Evolutionary conservation across 208 protist species (phyloP).

Genomic region (Vickermania ingenoplastis): DNA sequence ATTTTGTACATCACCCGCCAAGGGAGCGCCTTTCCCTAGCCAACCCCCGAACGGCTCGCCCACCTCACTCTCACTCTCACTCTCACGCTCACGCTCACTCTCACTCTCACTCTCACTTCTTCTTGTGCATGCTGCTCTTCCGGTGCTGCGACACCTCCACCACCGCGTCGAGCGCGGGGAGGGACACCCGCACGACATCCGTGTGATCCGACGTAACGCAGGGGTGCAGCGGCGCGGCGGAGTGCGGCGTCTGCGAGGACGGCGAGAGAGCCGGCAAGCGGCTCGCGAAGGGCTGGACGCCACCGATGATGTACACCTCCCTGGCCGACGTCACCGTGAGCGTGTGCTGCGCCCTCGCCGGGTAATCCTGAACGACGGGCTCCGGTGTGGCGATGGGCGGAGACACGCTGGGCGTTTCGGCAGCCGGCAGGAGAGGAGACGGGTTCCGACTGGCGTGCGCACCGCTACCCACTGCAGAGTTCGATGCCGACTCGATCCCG

Average conservation of each 20-base stretch:
- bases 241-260: neutral
- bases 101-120: no score
- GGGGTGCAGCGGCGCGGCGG: neutral
- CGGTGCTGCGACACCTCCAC: constrained; percentile 2
- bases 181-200: neutral
- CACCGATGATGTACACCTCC: constrained; percentile 48
- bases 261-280: neutral
- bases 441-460: neutral
- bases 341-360: constrained; percentile 25
- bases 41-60: no score
- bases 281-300: constrained; percentile 3
- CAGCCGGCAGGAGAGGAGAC: neutral
- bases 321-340: constrained; percentile 21
- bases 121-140: neutral
- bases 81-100: no score
- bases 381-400: neutral
- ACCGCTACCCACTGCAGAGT: neutral
- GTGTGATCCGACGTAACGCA: neutral
- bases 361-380: constrained; percentile 5
- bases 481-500: neutral
- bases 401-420: neutral
- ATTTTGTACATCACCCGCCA: no score
- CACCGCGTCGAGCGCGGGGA: neutral
- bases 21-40: no score
- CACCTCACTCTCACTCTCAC: no score